Percentiles rank a stretch among this genome's conserved stretches.
Conservation (phyloP, 805 yeast genomes). For the Monosporozyma unispora region DNA sequence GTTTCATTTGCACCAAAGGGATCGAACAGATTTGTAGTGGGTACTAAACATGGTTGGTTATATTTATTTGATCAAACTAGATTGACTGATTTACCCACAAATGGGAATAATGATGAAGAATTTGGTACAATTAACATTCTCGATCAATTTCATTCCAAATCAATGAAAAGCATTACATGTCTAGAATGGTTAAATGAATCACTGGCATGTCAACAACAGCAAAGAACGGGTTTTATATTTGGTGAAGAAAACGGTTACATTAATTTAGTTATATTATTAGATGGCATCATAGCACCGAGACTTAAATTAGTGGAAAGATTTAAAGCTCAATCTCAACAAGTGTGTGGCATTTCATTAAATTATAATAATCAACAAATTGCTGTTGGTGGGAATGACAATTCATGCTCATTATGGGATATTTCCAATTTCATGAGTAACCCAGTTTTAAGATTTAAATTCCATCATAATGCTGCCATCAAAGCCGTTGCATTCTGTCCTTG, state of each 20-base stretch:
- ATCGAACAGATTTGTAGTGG: constrained; percentile 42
- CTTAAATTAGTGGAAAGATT: constrained; percentile 16
- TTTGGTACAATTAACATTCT: neutral
- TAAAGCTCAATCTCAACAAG: constrained; percentile 47
- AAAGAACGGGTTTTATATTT: constrained; percentile 40
- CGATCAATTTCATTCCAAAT: constrained; percentile 14
- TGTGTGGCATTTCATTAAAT: constrained; percentile 59
- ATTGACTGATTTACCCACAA: neutral
- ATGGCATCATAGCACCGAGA: neutral
- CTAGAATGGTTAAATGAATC: constrained; percentile 44
- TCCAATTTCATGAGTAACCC: constrained; percentile 33
- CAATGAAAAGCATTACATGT: constrained; percentile 43
- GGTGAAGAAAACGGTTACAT: constrained; percentile 65
- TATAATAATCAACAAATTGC: constrained; percentile 50
- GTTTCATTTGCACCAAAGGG: constrained; percentile 42
- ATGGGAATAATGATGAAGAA: neutral
- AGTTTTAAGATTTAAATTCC: constrained; percentile 38
- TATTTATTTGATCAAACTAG: constrained; percentile 35
- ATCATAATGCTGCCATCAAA: constrained; percentile 80
- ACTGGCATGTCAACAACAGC: neutral
- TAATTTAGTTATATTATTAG: neutral
- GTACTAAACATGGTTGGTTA: constrained; percentile 49
- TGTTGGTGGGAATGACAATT: constrained; percentile 78
- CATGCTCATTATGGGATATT: constrained; percentile 71
- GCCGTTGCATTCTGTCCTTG: constrained; percentile 90